Base-by-base conservation (phyloP, 331 rosid species). In the Ulmus americana region DNA sequence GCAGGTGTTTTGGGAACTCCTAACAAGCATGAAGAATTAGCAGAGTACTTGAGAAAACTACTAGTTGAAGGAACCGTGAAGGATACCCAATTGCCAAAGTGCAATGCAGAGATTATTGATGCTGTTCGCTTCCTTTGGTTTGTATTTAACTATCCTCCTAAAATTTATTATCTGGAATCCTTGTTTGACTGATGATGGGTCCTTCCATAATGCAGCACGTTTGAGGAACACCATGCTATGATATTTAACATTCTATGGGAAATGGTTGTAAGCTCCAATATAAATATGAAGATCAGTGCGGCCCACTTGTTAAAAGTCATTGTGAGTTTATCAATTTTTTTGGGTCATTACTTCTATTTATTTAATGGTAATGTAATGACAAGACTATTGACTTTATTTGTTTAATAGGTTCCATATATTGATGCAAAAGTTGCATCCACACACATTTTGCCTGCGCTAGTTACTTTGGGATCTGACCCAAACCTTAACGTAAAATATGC, bases 81-180 rank as follows among this genome's bases (percentile, higher is more conserved):
- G 80, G 87, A 86, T 62, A 72, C 72, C 65, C 82, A 65, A 44
- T 72, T 85, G 64, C 70, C 76, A 63, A 85, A 84, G 73, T 80
- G 65, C 77, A 80, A 57, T 49, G 72, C 82, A 53, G 99, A 90
- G 70, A 89, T 94, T 63, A 59, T 87, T 73, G 88, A 90, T 77
- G 95, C 95, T 63, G 83, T 94, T 78, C 97, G 95, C 58, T 94
- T 94, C 73, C 74, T 94, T 57, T 94, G 97, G 99, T 94, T 69
- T 65, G 88, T 82, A 70, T 49, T 52, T 71, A 49, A 52, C 40
- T 43, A 35, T 56, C 15, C 55, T 50, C 20, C 75, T 18, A 6
- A 14, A 55, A 39, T 35, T 40, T 50, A 9, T 55, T n/a, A 13
- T 62, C 49, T 70, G 39, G 75, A 49, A 46, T 15, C 55, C 28